A percentile compares a stretch with the other conserved stretches of the same genome.
Evolutionary conservation across 1,139 yeast genomes (phyloP).

Genomic region (Hemisphaericaspora xylofermentans): DNA sequence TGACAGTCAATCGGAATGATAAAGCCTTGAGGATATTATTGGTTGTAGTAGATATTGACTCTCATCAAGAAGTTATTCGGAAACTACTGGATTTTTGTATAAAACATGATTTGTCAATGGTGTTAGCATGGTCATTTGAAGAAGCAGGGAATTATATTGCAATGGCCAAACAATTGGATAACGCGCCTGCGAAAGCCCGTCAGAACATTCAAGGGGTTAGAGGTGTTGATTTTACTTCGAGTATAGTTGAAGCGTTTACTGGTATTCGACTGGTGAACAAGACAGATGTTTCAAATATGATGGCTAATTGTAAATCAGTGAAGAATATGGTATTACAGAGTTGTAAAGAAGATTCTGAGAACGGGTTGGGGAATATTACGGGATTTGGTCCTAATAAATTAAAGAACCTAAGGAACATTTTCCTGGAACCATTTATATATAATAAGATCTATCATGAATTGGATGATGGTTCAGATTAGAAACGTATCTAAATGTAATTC

Average conservation of each 20-base stretch:
- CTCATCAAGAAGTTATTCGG: slow-evolving; percentile 65
- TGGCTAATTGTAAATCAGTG: slow-evolving; percentile 54
- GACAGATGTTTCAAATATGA: slow-evolving; percentile 56
- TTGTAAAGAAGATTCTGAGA: slow-evolving; percentile 23
- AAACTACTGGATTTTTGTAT: slow-evolving; percentile 71
- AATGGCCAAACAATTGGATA: slow-evolving; percentile 48
- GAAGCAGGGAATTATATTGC: slow-evolving; percentile 84
- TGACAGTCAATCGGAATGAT: slow-evolving; percentile 52
- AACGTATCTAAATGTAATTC: not conserved
- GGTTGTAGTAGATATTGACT: slow-evolving; percentile 76
- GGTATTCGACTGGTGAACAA: slow-evolving; percentile 55
- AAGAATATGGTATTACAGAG: slow-evolving; percentile 42
- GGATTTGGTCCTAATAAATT: slow-evolving; percentile 62
- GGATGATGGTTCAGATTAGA: not conserved
- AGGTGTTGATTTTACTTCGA: slow-evolving; percentile 48
- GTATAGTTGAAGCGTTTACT: slow-evolving; percentile 51
- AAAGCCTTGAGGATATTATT: slow-evolving; percentile 60
- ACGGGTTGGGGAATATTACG: slow-evolving; percentile 31
- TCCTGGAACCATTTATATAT: slow-evolving; percentile 54
- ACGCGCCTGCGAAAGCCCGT: slow-evolving; percentile 24
- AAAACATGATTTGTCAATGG: slow-evolving; percentile 65
- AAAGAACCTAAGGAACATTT: slow-evolving; percentile 40
- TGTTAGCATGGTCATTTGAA: slow-evolving; percentile 78
- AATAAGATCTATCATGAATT: slow-evolving; percentile 28
- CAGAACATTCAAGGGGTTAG: slow-evolving; percentile 41